Base-by-base conservation (phyloP, 768 basidiomycete genomes). In the Mycena olivaceomarginata region DNA sequence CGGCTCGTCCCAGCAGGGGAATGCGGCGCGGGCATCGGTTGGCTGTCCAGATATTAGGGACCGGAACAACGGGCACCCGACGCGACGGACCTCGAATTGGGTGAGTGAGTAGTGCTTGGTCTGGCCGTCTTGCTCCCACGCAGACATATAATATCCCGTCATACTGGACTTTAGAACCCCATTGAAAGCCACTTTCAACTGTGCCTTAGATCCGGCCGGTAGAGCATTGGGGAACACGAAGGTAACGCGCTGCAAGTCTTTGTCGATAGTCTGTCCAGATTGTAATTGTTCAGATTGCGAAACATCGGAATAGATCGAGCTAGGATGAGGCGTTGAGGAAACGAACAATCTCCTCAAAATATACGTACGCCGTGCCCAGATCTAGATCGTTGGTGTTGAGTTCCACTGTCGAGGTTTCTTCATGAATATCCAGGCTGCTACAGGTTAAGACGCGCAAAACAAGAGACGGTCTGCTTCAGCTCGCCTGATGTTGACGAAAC, bases 1-100 rank as follows among this genome's bases (percentile, higher is more conserved):
- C 18, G 98, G 98, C 82, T 98, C 97, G 82, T 98, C 98, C 96
- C 96, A 98, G 87, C 94, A 96, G 39, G 96, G 96, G 84, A 96
- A 95, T 8, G 94, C 92, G 56, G 92, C 90, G 66, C 97, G 89
- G 11, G 98, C 97, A 75, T 93, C 93, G 53, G 96, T 98, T 51
- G 97, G 93, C 94, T 98, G 78, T 18, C 5, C 45, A 43, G 20
- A 70, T 67, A 18, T 40, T 60, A 60, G 66, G 66, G 76, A 72
- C 39, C 57, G n/a, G 43, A 48, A 20, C n/a, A 51, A 39, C n/a
- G 68, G 53, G 40, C n/a, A 51, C 63, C 37, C 7, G 67, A 37
- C 48, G 18, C 22, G 41, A 31, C 67, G 60, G 74, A 93, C 95
- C 88, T 95, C 96, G 79, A 97, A 98, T 86, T 99, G 98, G 46